These are phyloP conservation scores for Solanum paucissectum DNA, from an alignment of 257 asterid species.

Conservation along the genomic window DNA sequence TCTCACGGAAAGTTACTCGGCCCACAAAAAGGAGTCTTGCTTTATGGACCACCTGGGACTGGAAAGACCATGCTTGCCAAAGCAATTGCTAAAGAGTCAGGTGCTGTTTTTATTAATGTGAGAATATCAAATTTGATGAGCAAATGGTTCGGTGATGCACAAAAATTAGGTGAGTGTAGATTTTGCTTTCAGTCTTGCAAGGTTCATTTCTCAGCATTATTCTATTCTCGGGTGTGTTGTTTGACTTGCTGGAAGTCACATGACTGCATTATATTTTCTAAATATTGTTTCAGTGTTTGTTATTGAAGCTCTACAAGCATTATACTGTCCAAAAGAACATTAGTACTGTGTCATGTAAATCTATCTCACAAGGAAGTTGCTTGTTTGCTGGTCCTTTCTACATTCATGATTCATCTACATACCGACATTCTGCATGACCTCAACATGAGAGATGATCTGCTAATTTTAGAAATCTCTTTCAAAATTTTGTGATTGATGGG, in stretches of 20 bases:
- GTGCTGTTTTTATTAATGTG: constrained; percentile 84
- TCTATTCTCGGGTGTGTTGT: not conserved
- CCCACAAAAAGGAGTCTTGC: constrained; percentile 91
- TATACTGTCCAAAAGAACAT: not conserved
- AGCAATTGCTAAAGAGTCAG: constrained; percentile 95
- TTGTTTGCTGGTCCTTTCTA: not conserved
- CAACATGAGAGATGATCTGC: not conserved
- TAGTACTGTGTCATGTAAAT: not conserved
- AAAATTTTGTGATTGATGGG: not conserved
- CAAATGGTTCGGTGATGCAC: constrained; percentile 99
- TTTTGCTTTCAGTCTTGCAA: not conserved
- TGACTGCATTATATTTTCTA: not conserved
- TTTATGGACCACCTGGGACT: constrained; percentile 96
- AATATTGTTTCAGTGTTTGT: not conserved
- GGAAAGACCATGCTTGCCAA: constrained; percentile 99
- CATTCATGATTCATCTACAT: not conserved
- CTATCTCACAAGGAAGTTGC: not conserved
- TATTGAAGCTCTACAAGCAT: not conserved
- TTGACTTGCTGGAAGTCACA: not conserved
- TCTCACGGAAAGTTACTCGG: constrained; percentile 75
- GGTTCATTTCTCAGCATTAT: not conserved
- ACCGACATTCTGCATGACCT: not conserved
- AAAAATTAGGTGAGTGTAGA: constrained; percentile 61
- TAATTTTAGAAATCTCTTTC: not conserved
- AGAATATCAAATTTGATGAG: constrained; percentile 87